phyloP scores from a whole-genome alignment of 1,284 basidiomycete species.

The Gymnopus androsaceus region DNA sequence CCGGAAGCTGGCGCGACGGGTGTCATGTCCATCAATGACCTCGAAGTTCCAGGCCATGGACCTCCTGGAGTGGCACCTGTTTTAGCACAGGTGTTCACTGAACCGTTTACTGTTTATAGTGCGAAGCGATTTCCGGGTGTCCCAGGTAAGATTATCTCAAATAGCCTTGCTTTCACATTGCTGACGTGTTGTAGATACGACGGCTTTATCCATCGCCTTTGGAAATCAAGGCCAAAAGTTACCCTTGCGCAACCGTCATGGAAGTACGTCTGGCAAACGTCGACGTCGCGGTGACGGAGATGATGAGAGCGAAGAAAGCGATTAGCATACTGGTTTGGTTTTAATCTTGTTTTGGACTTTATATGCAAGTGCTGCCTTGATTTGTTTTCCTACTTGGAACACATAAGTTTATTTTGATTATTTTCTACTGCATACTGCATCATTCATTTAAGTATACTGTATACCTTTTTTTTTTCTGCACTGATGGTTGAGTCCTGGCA shows the following conservation, averaged over 20 bases:
- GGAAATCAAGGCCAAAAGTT: conserved; percentile 90
- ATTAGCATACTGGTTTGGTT: conserved; percentile 19
- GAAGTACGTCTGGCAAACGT: conserved; percentile 58
- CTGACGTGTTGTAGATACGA: conserved; percentile 62
- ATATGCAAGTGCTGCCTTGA: too few species aligned
- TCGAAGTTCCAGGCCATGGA: not conserved
- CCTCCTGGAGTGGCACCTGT: conserved; percentile 54
- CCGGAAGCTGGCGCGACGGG: conserved; percentile 67
- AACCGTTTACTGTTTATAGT: conserved; percentile 88
- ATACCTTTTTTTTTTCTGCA: not conserved
- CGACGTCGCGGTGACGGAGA: conserved; percentile 53
- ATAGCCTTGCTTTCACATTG: conserved; percentile 9
- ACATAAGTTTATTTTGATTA: conserved; percentile 4
- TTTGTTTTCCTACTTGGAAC: not conserved
- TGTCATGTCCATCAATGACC: conserved; percentile 53
- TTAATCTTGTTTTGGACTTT: too few species aligned
- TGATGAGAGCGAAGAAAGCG: conserved; percentile 37
- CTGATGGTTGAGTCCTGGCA: too few species aligned
- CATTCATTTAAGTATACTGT: too few species aligned
- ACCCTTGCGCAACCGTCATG: conserved; percentile 76
- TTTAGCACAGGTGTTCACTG: conserved; percentile 82
- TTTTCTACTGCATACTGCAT: not conserved
- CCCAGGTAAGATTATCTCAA: conserved; percentile 54
- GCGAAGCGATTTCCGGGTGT: conserved; percentile 93
- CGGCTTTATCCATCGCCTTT: conserved; percentile 87